phyloP scores from a whole-genome alignment of 257 asterid species.

The Nicotiana tabacum region DNA sequence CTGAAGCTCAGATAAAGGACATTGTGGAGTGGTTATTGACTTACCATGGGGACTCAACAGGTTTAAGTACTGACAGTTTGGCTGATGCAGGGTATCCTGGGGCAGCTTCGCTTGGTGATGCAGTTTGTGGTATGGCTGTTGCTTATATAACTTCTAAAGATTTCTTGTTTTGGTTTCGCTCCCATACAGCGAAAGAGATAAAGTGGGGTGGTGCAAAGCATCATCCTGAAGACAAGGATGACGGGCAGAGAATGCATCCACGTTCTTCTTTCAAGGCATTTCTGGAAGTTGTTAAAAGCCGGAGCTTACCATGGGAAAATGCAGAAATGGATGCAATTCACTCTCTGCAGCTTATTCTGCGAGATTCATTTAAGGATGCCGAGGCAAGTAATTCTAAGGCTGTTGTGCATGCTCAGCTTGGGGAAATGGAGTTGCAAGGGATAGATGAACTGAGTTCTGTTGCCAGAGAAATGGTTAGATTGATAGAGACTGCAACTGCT shows the following conservation, averaged over 20 bases:
- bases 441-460: conserved; percentile 58
- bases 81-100: conserved; percentile 80
- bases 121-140: conserved; percentile 85
- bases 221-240: conserved; percentile 78
- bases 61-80: conserved; percentile 80
- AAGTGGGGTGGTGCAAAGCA: conserved; percentile 97
- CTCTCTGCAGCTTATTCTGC: conserved; percentile 74
- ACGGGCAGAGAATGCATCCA: conserved; percentile 82
- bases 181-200: conserved; percentile 74
- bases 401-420: conserved; percentile 33
- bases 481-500: conserved; percentile 70
- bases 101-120: conserved; percentile 67
- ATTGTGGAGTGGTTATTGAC: conserved; percentile 62
- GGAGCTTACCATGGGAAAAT: conserved; percentile 89
- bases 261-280: conserved; percentile 88
- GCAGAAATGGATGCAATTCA: conserved; percentile 93
- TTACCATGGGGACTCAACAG: conserved; percentile 69
- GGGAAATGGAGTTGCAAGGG: conserved; percentile 44
- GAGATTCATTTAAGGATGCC: conserved; percentile 60
- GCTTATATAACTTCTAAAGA: conserved; percentile 62
- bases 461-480: conserved; percentile 64
- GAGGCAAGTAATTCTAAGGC: conserved; percentile 52
- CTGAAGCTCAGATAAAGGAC: conserved; percentile 67
- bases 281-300: conserved; percentile 82
- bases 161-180: conserved; percentile 82